phyloP scores from a whole-genome alignment of 257 asterid genomes.

The Solanum appendiculatum region DNA sequence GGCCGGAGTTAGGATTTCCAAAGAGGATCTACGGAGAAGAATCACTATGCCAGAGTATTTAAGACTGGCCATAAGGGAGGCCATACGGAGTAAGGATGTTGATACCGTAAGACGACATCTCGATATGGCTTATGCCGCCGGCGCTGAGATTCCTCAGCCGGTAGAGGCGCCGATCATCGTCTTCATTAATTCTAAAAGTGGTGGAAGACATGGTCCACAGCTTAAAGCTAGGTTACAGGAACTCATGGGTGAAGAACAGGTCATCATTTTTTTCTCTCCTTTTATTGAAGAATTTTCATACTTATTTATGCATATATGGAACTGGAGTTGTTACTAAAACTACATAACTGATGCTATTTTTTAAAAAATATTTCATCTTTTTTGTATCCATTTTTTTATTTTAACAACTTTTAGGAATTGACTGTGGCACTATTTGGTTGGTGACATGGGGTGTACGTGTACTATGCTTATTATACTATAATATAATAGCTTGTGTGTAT shows the following conservation, averaged over 20 bases:
- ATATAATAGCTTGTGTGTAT: not conserved
- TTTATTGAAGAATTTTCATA: not conserved
- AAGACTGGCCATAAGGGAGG: constrained; percentile 54
- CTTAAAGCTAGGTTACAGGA: constrained; percentile 65
- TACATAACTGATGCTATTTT: not conserved
- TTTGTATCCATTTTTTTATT: not conserved
- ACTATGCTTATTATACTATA: not conserved
- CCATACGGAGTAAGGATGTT: constrained; percentile 51
- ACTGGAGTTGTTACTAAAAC: not conserved
- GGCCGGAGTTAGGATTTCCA: constrained; percentile 44
- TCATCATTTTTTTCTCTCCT: not conserved
- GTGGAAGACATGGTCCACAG: constrained; percentile 89
- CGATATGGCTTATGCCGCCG: constrained; percentile 34
- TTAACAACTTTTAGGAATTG: not conserved
- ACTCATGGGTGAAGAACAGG: constrained; percentile 98
- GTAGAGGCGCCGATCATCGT: constrained; percentile 74
- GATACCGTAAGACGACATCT: constrained; percentile 20
- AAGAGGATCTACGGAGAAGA: constrained; percentile 64
- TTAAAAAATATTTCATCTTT: accelerated
- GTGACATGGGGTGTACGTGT: not conserved
- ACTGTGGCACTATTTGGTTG: not conserved
- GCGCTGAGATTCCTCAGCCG: constrained; percentile 22
- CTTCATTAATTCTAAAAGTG: constrained; percentile 78
- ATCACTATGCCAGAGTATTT: constrained; percentile 66
- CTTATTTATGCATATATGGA: not conserved